These are phyloP conservation scores for Sporormia fimetaria DNA, from an alignment of 495 filamentous ascomycete genomes.

Conservation along the genomic window DNA sequence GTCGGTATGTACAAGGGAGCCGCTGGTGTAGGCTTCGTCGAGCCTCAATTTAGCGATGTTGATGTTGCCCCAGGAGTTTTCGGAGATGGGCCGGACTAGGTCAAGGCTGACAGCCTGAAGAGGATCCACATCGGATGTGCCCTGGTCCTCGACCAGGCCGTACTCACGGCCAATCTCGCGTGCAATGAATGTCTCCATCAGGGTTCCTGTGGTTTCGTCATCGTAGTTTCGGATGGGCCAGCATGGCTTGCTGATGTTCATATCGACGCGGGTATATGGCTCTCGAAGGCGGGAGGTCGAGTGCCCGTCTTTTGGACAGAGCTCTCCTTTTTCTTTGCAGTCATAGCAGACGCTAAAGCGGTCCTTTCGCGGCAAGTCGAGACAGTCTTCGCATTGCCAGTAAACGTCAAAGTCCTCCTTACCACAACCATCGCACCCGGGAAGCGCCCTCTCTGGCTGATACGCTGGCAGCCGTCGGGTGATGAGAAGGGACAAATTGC, in stretches of 20 bases:
- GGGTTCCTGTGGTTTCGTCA: no score
- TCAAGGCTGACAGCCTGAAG: no score
- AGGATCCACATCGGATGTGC: no score
- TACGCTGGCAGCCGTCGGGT: constrained; percentile 4
- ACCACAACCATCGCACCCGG: background rate
- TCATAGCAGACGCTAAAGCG: background rate
- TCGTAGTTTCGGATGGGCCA: no score
- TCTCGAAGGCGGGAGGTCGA: background rate
- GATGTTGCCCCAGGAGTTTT: background rate
- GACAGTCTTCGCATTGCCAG: constrained; percentile 4
- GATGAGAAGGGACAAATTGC: background rate
- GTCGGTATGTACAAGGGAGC: background rate
- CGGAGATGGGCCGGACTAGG: background rate
- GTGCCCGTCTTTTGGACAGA: background rate
- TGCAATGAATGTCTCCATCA: no score
- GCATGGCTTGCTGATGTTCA: no score
- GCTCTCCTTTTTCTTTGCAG: background rate
- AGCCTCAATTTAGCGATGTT: background rate
- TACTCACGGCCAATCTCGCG: no score
- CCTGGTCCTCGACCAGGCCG: no score
- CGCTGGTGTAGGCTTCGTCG: background rate
- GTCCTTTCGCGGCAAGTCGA: no score
- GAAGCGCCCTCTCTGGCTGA: background rate
- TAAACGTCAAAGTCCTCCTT: background rate
- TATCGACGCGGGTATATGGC: background rate